Evolutionary conservation across 768 basidiomycete genomes (phyloP).

Genomic region (Hypholoma sublateritium): DNA sequence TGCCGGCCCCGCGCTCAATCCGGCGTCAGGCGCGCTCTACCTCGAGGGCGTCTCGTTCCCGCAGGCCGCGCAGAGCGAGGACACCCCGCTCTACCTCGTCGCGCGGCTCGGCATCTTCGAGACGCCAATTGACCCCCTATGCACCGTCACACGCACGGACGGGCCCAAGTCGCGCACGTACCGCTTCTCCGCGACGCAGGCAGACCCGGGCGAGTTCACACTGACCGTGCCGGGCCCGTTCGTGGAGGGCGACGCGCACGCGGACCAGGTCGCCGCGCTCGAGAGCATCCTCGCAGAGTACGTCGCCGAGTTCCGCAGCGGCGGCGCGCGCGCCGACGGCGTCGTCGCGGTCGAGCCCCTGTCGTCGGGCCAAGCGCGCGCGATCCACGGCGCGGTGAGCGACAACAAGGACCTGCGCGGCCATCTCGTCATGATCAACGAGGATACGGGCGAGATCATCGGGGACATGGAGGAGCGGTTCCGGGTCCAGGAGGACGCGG

Average conservation of each 20-base stretch:
- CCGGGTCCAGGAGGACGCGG: constrained; percentile 56
- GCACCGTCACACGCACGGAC: constrained; percentile 41
- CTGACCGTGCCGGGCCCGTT: constrained; percentile 32
- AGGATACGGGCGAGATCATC: constrained; percentile 69
- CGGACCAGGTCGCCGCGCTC: constrained; percentile 62
- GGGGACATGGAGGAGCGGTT: constrained; percentile 65
- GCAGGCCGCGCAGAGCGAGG: constrained; percentile 31
- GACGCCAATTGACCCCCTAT: constrained; percentile 57
- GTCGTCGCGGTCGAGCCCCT: constrained; percentile 10
- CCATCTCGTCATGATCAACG: constrained; percentile 69
- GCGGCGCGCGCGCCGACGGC: neutral
- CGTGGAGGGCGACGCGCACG: constrained; percentile 31
- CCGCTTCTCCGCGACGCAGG: constrained; percentile 39
- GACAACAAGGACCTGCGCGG: constrained; percentile 45
- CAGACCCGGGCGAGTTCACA: constrained; percentile 35
- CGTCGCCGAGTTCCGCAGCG: constrained; percentile 39
- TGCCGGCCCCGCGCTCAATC: constrained; percentile 23
- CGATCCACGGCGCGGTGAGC: constrained; percentile 14
- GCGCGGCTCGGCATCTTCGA: constrained; percentile 56
- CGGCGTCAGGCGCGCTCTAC: constrained; percentile 44
- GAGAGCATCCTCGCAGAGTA: constrained; percentile 71
- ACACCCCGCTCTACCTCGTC: constrained; percentile 67
- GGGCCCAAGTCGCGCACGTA: constrained; percentile 39
- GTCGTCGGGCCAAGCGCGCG: constrained; percentile 15
- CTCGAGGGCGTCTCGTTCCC: constrained; percentile 64